Base-by-base conservation (phyloP, 495 filamentous ascomycete species). In the Hypoxylon perforatum region DNA sequence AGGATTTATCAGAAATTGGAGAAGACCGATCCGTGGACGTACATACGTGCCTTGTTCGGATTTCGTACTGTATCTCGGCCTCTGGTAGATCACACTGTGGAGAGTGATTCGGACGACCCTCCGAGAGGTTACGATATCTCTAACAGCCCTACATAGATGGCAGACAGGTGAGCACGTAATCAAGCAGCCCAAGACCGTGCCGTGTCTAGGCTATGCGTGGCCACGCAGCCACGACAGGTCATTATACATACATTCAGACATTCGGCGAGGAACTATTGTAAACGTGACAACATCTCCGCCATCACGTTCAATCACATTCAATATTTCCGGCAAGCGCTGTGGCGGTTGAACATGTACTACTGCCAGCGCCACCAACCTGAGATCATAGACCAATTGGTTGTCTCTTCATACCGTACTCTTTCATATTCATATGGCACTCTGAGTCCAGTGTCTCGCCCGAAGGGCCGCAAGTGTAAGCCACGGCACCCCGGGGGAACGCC, bases 1-100 rank as follows among this genome's bases (percentile, higher is more conserved):
- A 64, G 66, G 66, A 60, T 64, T 53, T 30, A 64, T 33, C 55
- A 53, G 54, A 61, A 63, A 69, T 69, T 69, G 65, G 65, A 63
- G 65, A 59, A 68, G 54, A 56, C 57, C 51, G 63, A 57, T 66
- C 63, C 25, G 12, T 49, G 52, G 38, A n/a, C n/a, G n/a, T n/a
- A n/a, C n/a, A n/a, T n/a, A n/a, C n/a, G n/a, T n/a, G n/a, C 55
- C 55, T 54, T 35, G 15, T n/a, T 23, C 19, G 33, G 22, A 53
- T 47, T 9, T 36, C 48, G 21, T 60, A 50, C 47, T 25, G 23
- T 60, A 45, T 46, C 30, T 9, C 7, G 2, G 30, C 11, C 8
- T 33, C 30, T 33, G 30, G 8, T 33, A 33, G 30, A 33, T 33
- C 30, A 15, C 19, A 49, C 51, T 36, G 41, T 41, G 17, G 49